These are phyloP conservation scores for Miscanthus lutarioriparius DNA, from an alignment of 176 grass and related monocot species.

Conservation along the genomic window DNA sequence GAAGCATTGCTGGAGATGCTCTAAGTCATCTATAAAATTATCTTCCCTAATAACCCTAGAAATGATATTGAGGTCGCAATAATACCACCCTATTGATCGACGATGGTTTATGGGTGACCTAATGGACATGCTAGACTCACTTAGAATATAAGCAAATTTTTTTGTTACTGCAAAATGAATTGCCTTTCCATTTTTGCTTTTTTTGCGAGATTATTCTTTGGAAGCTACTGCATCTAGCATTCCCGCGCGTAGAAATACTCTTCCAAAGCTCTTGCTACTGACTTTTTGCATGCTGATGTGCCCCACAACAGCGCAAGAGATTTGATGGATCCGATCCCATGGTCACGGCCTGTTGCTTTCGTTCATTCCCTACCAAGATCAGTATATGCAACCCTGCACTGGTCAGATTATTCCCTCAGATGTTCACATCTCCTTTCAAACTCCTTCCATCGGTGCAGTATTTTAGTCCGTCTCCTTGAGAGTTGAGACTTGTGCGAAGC, in stretches of 20 bases:
- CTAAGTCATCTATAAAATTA: too few relatives aligned
- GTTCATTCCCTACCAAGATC: constrained; percentile 17
- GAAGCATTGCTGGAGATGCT: too few relatives aligned
- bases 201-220: neutral
- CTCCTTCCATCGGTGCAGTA: neutral
- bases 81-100: too few relatives aligned
- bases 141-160: too few relatives aligned
- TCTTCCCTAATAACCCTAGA: too few relatives aligned
- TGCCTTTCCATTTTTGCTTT: too few relatives aligned
- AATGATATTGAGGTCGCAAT: too few relatives aligned
- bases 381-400: neutral
- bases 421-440: constrained; percentile 21
- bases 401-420: constrained; percentile 41
- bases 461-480: neutral
- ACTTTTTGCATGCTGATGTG: neutral
- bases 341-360: constrained; percentile 14
- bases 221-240: neutral
- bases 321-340: constrained; percentile 21
- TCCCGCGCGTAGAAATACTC: neutral
- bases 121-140: too few relatives aligned
- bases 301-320: neutral
- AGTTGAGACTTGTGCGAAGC: neutral
- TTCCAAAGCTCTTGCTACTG: neutral
- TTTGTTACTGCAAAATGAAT: too few relatives aligned
- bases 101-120: too few relatives aligned